A percentile compares a stretch with the other conserved stretches of the same genome.
Evolutionary conservation across 352 stramenopile species (phyloP).

Genomic region (Globisporangium spinosum): DNA sequence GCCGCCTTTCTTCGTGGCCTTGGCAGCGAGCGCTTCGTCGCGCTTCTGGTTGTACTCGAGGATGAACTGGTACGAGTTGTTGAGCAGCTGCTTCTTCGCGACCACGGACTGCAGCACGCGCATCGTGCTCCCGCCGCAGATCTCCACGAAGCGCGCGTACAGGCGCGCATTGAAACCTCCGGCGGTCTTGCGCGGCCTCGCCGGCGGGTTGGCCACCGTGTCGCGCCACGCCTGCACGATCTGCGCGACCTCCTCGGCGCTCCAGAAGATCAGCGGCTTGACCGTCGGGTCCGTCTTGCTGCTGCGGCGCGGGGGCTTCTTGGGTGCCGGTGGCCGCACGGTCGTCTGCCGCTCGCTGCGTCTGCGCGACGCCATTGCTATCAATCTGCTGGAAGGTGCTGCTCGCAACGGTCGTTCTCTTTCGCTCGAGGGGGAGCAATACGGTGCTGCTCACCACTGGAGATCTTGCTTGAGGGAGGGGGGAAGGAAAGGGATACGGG

Average conservation of each 20-base stretch:
- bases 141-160: constrained; percentile 11
- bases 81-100: constrained; percentile 18
- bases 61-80: constrained; percentile 19
- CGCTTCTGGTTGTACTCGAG: constrained; percentile 4
- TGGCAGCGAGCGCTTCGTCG: neutral
- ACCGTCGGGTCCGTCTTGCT: constrained; percentile 19
- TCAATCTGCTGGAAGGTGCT: neutral
- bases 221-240: constrained; percentile 14
- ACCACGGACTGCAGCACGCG: constrained; percentile 11
- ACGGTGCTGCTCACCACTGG: neutral
- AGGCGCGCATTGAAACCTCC: constrained; percentile 15
- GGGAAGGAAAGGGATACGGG: neutral
- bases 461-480: neutral
- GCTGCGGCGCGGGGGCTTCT: constrained; percentile 11
- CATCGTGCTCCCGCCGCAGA: constrained; percentile 7
- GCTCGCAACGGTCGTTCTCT: neutral
- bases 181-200: neutral
- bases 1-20: neutral
- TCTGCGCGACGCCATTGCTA: neutral
- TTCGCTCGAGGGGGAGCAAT: too few relatives aligned
- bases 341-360: constrained; percentile 13
- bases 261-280: constrained; percentile 19
- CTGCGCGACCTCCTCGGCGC: constrained; percentile 11
- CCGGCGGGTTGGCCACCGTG: constrained; percentile 10
- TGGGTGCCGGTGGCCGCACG: neutral